These are phyloP conservation scores for Candida orba DNA, from an alignment of 805 yeast species.

Conservation along the genomic window DNA sequence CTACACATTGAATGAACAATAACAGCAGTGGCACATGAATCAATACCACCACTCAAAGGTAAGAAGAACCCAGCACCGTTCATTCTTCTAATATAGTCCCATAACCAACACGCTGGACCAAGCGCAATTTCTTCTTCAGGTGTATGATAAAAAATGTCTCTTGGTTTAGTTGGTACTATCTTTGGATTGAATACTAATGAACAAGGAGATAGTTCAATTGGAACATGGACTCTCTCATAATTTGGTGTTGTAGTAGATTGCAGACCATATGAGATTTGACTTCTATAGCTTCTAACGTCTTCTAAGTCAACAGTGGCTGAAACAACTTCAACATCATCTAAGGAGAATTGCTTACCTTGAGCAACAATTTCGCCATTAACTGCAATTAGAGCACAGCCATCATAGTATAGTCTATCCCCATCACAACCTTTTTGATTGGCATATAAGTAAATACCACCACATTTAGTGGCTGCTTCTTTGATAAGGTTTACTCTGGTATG, in stretches of 20 bases:
- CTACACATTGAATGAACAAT: slow-evolving; percentile 94
- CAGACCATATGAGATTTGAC: slow-evolving; percentile 49
- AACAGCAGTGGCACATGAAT: slow-evolving; percentile 94
- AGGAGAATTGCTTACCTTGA: slow-evolving; percentile 86
- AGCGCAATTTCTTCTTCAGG: slow-evolving; percentile 97
- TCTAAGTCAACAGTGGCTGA: slow-evolving; percentile 93
- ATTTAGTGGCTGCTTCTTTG: slow-evolving; percentile 86
- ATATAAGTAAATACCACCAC: slow-evolving; percentile 93
- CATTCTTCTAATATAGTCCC: slow-evolving; percentile 95
- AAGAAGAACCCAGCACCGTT: slow-evolving; percentile 86
- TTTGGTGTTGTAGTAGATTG: slow-evolving; percentile 24
- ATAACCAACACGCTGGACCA: slow-evolving; percentile 99
- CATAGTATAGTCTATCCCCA: slow-evolving; percentile 94
- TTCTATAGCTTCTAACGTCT: slow-evolving; percentile 79
- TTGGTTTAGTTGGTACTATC: slow-evolving; percentile 48
- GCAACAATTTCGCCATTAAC: slow-evolving; percentile 89
- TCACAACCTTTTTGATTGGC: slow-evolving; percentile 97
- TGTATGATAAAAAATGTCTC: slow-evolving; percentile 51
- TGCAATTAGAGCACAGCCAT: slow-evolving; percentile 92
- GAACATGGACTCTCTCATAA: slow-evolving; percentile 50
- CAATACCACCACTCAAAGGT: slow-evolving; percentile 96
- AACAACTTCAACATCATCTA: slow-evolving; percentile 88
- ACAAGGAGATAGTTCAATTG: slow-evolving; percentile 59
- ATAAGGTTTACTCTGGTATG: slow-evolving; percentile 80
- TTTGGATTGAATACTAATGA: slow-evolving; percentile 52